Base-by-base conservation (phyloP, 176 grass and related monocot genomes). In the Musa itinerans region DNA sequence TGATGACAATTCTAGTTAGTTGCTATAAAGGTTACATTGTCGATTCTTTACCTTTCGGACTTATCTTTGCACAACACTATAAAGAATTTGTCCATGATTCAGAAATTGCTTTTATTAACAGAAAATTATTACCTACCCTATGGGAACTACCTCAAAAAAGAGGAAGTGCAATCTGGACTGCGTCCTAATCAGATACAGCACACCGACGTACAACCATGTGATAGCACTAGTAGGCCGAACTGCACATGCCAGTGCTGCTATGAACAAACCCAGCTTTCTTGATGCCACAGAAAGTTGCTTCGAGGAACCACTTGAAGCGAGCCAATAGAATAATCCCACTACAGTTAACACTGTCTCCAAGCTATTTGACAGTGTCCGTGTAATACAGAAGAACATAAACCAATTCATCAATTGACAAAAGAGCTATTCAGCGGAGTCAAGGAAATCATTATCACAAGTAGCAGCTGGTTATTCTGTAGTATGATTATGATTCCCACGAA, bases 361-460 rank as follows among this genome's bases (percentile, higher is more conserved):
- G 82, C 90, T 91, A 65, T 93, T 98, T 74, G 88, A 98, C 48
- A 98, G 80, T 76, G 94, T 93, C 34, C 95, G 80, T 0, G 86
- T 87, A 66, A 98, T 93, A 23, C 88, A 98, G 78, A 93, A 98
- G 70, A 98, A 91, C 82, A 81, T 91, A 76, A 98, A 98, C 95
- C 95, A 98, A 82, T 93, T 98, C 61, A 85, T 78, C 78, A 91
- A 67, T 71, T 93, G 95, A 8, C 82, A 93, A 77, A 93, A 91
- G 51, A 98, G 64, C 95, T 98, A 69, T 17, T 70, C 52, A 69
- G 27, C 2, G 52, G 48, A 52, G 71, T 91, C 86, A 98, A 91
- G 86, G 86, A 52, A 20, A 51, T 19, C 27, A 80, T 77, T 56
- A 58, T 10, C 15, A 64, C 20, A 8, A 52, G 16, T 51, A 11